Percentiles rank a stretch among this genome's conserved stretches.
phyloP scores from a whole-genome alignment of 805 yeast species.

The Nematodospora valgi region DNA sequence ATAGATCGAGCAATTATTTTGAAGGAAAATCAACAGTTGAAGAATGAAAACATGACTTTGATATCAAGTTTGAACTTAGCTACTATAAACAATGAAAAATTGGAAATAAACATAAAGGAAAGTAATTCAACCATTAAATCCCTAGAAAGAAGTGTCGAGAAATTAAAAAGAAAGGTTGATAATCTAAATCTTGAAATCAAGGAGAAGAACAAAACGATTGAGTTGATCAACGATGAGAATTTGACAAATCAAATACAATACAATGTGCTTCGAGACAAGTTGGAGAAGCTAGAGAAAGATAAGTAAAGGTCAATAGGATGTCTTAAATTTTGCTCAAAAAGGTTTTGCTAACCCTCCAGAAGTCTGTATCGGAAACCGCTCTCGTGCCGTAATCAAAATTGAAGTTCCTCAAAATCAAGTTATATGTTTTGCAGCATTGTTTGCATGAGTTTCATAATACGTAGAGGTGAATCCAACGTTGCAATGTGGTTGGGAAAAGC shows the following conservation, averaged over 20 bases:
- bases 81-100: constrained; percentile 23
- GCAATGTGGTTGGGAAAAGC: no score
- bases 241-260: constrained; percentile 57
- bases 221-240: constrained; percentile 63
- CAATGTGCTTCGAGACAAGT: constrained; percentile 32
- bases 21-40: constrained; percentile 17
- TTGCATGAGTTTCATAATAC: no score
- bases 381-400: no score
- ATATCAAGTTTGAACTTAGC: constrained; percentile 21
- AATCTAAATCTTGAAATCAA: constrained; percentile 24
- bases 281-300: constrained; percentile 1
- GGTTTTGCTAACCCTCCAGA: no score
- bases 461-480: no score
- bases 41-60: constrained; percentile 20
- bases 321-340: no score
- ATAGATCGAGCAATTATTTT: constrained; percentile 1
- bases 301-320: no score
- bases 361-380: no score
- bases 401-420: no score
- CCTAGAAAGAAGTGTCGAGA: constrained; percentile 15
- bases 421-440: no score
- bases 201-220: constrained; percentile 56
- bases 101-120: constrained; percentile 14
- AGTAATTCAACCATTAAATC: constrained; percentile 11
- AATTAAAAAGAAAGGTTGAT: constrained; percentile 18